These are phyloP conservation scores for Crithidia bombi DNA, from an alignment of 208 protist species.

Conservation along the genomic window DNA sequence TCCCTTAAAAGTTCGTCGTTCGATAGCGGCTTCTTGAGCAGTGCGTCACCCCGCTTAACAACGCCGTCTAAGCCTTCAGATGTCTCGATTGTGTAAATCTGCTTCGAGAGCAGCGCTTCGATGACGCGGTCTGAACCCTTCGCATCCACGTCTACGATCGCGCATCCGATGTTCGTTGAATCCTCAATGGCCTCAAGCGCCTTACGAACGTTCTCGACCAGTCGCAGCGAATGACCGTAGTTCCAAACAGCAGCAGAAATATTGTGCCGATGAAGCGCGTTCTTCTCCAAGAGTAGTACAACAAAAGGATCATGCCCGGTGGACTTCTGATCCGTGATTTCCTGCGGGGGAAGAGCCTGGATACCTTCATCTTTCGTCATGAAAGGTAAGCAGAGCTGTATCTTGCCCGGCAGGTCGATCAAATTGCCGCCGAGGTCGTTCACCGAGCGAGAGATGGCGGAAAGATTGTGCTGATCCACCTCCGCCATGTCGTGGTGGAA, in stretches of 20 bases:
- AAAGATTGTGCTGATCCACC: slow-evolving; percentile 39
- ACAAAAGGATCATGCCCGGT: slow-evolving; percentile 57
- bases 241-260: slow-evolving; percentile 60
- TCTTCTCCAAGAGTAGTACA: slow-evolving; percentile 70
- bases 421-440: slow-evolving; percentile 65
- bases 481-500: slow-evolving; percentile 52
- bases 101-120: slow-evolving; percentile 49
- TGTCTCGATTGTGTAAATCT: slow-evolving; percentile 68
- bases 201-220: slow-evolving; percentile 63
- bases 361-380: slow-evolving; percentile 52
- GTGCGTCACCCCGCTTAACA: slow-evolving; percentile 38
- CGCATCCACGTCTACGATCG: slow-evolving; percentile 61
- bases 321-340: slow-evolving; percentile 27
- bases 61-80: slow-evolving; percentile 46
- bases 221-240: slow-evolving; percentile 61
- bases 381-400: slow-evolving; percentile 55
- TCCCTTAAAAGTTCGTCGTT: slow-evolving; percentile 42
- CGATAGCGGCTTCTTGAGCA: slow-evolving; percentile 57
- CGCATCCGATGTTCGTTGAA: slow-evolving; percentile 66
- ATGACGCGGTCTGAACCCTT: slow-evolving; percentile 46
- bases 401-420: slow-evolving; percentile 42
- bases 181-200: slow-evolving; percentile 63
- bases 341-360: slow-evolving; percentile 35
- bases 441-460: slow-evolving; percentile 37
- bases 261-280: slow-evolving; percentile 69